Conservation (phyloP, 2,329 filamentous ascomycete species). For the Alternaria postmessia region DNA sequence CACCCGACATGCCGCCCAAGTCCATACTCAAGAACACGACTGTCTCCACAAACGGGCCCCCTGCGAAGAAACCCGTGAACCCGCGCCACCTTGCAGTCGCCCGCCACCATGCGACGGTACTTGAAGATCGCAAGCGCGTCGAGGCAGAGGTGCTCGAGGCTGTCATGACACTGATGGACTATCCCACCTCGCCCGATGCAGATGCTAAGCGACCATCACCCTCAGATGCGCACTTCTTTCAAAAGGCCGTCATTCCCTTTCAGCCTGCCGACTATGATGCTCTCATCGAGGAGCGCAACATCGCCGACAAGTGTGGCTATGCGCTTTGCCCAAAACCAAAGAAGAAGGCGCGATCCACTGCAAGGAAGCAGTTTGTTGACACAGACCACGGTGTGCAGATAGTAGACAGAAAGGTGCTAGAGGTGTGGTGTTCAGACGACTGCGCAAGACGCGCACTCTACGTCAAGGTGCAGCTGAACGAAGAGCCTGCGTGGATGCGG, state of each 20-base stretch:
- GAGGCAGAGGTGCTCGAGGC: conserved; percentile 76
- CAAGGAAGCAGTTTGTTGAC: conserved; percentile 71
- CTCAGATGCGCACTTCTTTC: conserved; percentile 71
- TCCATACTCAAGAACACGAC: conserved; percentile 53
- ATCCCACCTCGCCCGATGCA: conserved; percentile 62
- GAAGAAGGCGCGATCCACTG: conserved; percentile 59
- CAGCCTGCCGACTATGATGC: conserved; percentile 90
- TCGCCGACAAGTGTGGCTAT: conserved; percentile 84
- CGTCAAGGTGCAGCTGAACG: conserved; percentile 85
- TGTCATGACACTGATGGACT: conserved; percentile 75
- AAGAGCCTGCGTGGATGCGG: conserved; percentile 86
- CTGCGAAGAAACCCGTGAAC: conserved; percentile 42
- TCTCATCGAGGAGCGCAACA: conserved; percentile 87
- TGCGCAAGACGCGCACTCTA: conserved; percentile 85
- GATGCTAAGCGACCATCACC: conserved; percentile 62
- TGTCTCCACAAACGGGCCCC: conserved; percentile 29
- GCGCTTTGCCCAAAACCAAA: conserved; percentile 75
- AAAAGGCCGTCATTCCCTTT: conserved; percentile 73
- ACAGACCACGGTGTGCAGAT: conserved; percentile 67
- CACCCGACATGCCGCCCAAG: conserved; percentile 49
- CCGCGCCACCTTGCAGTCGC: conserved; percentile 68
- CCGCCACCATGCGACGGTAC: conserved; percentile 79
- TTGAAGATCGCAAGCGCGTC: conserved; percentile 82
- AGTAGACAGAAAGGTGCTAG: conserved; percentile 74
- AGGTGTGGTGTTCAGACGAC: conserved; percentile 84